A percentile compares a stretch with the other conserved stretches of the same genome.
These are phyloP conservation scores for Mycena maculata DNA, from an alignment of 768 basidiomycete genomes.

Conservation along the genomic window DNA sequence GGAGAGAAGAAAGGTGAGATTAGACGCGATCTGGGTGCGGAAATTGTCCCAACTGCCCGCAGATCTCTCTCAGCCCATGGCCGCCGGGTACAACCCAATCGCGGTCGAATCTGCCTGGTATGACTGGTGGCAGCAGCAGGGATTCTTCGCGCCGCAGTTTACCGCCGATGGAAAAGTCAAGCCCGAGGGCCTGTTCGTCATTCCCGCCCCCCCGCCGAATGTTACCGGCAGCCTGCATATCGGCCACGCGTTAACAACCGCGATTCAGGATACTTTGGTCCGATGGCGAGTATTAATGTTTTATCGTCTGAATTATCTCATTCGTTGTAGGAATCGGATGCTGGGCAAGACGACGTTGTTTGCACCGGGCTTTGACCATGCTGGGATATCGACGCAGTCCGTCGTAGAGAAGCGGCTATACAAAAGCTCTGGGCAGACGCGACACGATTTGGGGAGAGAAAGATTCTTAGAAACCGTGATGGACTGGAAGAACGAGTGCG, in stretches of 20 bases:
- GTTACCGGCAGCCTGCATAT: constrained; percentile 97
- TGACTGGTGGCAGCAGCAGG: constrained; percentile 95
- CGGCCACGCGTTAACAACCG: constrained; percentile 92
- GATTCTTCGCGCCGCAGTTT: constrained; percentile 87
- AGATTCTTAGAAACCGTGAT: constrained; percentile 90
- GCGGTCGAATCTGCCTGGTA: constrained; percentile 97
- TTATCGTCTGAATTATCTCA: constrained; percentile 1
- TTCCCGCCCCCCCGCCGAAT: constrained; percentile 94
- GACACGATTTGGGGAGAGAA: constrained; percentile 96
- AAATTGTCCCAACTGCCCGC: constrained; percentile 1
- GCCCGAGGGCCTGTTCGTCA: constrained; percentile 79
- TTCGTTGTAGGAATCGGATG: constrained; percentile 87
- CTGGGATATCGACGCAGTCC: constrained; percentile 97
- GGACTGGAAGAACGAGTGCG: constrained; percentile 98
- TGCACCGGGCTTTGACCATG: constrained; percentile 97
- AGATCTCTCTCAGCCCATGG: constrained; percentile 92
- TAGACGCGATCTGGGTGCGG: background rate
- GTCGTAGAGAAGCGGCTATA: constrained; percentile 94
- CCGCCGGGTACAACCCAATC: constrained; percentile 93
- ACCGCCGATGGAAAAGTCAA: constrained; percentile 67
- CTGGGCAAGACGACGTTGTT: constrained; percentile 90
- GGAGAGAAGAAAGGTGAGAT: constrained; percentile 93
- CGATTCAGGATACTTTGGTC: constrained; percentile 90
- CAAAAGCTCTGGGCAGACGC: constrained; percentile 83
- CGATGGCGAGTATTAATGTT: constrained; percentile 73